These are phyloP conservation scores for Phialemoniopsis sp. DNA, from an alignment of 2,329 filamentous ascomycete genomes.

Conservation along the genomic window DNA sequence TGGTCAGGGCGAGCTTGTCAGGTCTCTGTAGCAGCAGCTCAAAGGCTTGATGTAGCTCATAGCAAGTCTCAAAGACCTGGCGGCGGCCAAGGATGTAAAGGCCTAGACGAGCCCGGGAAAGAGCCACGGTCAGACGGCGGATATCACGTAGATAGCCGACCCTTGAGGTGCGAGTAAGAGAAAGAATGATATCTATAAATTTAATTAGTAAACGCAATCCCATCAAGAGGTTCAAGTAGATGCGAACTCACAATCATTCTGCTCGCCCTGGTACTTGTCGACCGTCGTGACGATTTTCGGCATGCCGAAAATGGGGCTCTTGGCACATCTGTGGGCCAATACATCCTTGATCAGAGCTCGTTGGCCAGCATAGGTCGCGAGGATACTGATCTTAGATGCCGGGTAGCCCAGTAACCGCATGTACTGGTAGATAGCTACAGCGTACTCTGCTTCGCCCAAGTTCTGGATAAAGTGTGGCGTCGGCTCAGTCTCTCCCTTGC, in stretches of 20 bases:
- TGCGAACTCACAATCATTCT: slow-evolving; percentile 83
- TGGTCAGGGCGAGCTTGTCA: slow-evolving; percentile 76
- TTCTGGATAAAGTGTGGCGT: slow-evolving; percentile 96
- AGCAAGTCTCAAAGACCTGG: slow-evolving; percentile 82
- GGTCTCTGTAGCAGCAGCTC: slow-evolving; percentile 71
- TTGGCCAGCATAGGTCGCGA: slow-evolving; percentile 93
- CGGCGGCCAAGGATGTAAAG: slow-evolving; percentile 89
- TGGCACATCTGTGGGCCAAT: slow-evolving; percentile 75
- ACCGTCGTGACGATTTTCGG: slow-evolving; percentile 90
- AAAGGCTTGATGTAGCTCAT: slow-evolving; percentile 85
- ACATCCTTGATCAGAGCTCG: slow-evolving; percentile 85
- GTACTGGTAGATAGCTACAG: slow-evolving; percentile 92
- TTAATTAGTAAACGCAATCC: slow-evolving; percentile 5
- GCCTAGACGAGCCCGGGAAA: slow-evolving; percentile 87
- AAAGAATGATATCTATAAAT: slow-evolving; percentile 80
- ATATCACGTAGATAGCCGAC: slow-evolving; percentile 93
- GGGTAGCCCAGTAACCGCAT: slow-evolving; percentile 96
- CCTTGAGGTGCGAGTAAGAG: slow-evolving; percentile 80
- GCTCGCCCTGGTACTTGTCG: slow-evolving; percentile 98
- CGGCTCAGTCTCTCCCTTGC: slow-evolving; percentile 81
- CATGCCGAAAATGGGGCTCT: slow-evolving; percentile 80
- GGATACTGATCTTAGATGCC: slow-evolving; percentile 75
- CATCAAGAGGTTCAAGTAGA: not conserved
- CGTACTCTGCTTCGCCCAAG: slow-evolving; percentile 93
- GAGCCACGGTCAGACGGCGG: slow-evolving; percentile 86